Percentiles rank a stretch among this genome's conserved stretches.
Conservation (phyloP, 192 early-diverging fungal genomes). For the Kickxella alabastrina region DNA sequence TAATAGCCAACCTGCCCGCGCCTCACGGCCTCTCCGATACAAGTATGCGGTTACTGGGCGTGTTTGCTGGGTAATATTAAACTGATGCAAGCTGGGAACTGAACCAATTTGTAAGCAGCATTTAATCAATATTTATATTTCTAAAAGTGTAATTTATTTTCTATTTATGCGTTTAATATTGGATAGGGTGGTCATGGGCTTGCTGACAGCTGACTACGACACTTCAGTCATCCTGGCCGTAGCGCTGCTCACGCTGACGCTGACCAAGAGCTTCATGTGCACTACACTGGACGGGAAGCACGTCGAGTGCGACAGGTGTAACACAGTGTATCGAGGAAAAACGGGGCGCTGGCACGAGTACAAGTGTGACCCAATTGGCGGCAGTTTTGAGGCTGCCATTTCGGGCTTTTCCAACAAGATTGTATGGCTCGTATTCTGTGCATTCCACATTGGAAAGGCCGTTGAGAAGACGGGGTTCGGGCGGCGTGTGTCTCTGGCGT, state of each 20-base stretch:
- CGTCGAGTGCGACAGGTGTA: conserved; percentile 56
- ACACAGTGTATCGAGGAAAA: conserved; percentile 23
- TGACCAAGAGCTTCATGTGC: conserved; percentile 62
- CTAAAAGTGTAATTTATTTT: not conserved
- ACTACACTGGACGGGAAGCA: conserved; percentile 45
- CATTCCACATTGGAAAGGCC: conserved; percentile 71
- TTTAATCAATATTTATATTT: not conserved
- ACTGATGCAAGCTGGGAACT: too few species aligned
- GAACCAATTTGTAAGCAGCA: not conserved
- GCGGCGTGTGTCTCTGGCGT: conserved; percentile 55
- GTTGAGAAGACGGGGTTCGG: conserved; percentile 63
- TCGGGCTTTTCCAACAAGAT: conserved; percentile 63
- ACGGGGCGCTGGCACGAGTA: conserved; percentile 44
- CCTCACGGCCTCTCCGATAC: conserved; percentile 28
- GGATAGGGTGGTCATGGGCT: conserved; percentile 51
- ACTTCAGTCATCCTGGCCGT: conserved; percentile 55
- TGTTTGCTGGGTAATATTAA: conserved; percentile 31
- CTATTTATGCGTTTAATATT: not conserved
- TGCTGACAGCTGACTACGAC: conserved; percentile 52
- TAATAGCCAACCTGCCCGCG: conserved; percentile 28
- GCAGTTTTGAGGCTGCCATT: conserved; percentile 58
- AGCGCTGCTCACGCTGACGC: conserved; percentile 54
- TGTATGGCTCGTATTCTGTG: conserved; percentile 67
- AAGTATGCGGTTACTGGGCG: conserved; percentile 45
- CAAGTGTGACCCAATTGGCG: conserved; percentile 56